Percentiles rank a stretch among this genome's conserved stretches.
Evolutionary conservation across 805 yeast species (phyloP).

Genomic region (Monosporozyma siamensis): DNA sequence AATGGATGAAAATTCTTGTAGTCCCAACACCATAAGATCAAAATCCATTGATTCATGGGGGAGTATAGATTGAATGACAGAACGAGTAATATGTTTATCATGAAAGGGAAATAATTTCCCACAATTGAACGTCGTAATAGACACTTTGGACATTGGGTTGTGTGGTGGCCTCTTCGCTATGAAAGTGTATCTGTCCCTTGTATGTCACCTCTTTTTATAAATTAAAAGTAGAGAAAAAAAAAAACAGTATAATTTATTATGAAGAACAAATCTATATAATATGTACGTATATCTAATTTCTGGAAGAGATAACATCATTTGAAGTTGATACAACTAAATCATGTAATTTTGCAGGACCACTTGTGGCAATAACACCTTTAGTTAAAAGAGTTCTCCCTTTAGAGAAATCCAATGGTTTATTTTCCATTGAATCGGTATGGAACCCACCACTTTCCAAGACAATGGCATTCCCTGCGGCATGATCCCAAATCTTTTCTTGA

Average conservation of each 20-base stretch:
- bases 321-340: constrained; percentile 20
- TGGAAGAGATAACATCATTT: constrained; percentile 15
- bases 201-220: too few species aligned
- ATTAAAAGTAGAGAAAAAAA: too few species aligned
- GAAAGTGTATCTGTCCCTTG: too few species aligned
- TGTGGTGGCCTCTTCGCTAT: not conserved
- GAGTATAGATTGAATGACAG: constrained; percentile 28
- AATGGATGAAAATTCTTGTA: constrained; percentile 54
- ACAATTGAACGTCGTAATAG: constrained; percentile 43
- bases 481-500: constrained; percentile 97
- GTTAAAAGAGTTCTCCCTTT: constrained; percentile 70
- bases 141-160: constrained; percentile 9
- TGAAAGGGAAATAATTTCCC: constrained; percentile 38
- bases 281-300: constrained; percentile 10
- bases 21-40: constrained; percentile 49
- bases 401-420: constrained; percentile 69
- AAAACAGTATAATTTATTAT: too few species aligned
- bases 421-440: constrained; percentile 72
- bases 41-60: constrained; percentile 20
- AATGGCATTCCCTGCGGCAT: constrained; percentile 88
- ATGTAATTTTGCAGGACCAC: constrained; percentile 26
- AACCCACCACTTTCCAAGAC: constrained; percentile 86
- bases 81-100: constrained; percentile 25
- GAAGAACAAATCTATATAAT: too few species aligned
- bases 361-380: constrained; percentile 89